phyloP scores from a whole-genome alignment of 768 basidiomycete genomes.

The Trametopsis cervina region DNA sequence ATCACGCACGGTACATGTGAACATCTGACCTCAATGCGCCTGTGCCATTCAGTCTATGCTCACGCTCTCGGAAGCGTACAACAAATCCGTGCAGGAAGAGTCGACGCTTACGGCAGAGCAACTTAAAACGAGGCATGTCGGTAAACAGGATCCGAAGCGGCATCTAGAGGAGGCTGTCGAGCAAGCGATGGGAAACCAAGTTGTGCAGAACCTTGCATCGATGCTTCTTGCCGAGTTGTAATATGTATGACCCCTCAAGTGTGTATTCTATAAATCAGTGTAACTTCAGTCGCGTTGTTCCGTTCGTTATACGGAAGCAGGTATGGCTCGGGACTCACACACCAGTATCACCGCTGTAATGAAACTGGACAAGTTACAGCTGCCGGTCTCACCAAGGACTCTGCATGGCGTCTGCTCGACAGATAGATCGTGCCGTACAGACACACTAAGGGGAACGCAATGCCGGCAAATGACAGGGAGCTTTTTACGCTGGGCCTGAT shows the following conservation, averaged over 20 bases:
- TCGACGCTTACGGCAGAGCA: constrained; percentile 91
- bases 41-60: constrained; percentile 72
- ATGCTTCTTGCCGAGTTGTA: constrained; percentile 92
- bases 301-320: no score
- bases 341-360: no score
- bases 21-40: not conserved
- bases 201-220: constrained; percentile 90
- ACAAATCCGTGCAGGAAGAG: constrained; percentile 97
- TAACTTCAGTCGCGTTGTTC: not conserved
- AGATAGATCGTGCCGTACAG: no score
- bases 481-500: no score
- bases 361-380: no score
- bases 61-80: constrained; percentile 85
- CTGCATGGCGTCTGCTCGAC: no score
- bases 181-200: constrained; percentile 96
- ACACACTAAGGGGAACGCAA: no score
- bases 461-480: no score
- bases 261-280: not conserved
- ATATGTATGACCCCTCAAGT: constrained; percentile 10
- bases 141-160: constrained; percentile 96
- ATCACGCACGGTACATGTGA: constrained; percentile 1
- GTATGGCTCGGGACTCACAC: no score
- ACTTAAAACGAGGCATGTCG: constrained; percentile 94
- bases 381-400: no score
- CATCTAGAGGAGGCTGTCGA: constrained; percentile 97